A percentile compares a stretch with the other conserved stretches of the same genome.
phyloP scores from a whole-genome alignment of 805 yeast genomes.

The Ascoidea rubescens region DNA sequence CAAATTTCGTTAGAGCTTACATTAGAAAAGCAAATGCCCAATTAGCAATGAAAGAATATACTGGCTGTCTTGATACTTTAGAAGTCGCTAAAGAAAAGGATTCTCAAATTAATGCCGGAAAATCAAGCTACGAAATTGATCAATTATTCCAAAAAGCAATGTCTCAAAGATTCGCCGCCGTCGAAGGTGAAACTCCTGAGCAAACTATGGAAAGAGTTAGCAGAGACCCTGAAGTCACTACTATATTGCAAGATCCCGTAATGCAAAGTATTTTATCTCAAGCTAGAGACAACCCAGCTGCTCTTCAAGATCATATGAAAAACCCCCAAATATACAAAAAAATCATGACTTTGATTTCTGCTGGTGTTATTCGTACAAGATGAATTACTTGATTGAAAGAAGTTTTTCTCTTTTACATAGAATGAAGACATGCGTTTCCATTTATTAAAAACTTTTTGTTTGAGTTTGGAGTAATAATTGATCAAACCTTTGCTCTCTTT shows the following conservation, averaged over 20 bases:
- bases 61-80: slow-evolving; percentile 70
- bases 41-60: slow-evolving; percentile 79
- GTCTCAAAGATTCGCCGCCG: slow-evolving; percentile 65
- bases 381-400: slow-evolving; percentile 14
- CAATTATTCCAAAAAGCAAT: slow-evolving; percentile 67
- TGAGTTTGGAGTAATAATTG: too few relatives aligned
- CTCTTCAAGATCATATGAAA: slow-evolving; percentile 93
- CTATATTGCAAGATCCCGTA: slow-evolving; percentile 83
- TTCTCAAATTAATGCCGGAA: slow-evolving; percentile 43
- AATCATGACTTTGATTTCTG: slow-evolving; percentile 81
- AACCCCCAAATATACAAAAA: slow-evolving; percentile 87
- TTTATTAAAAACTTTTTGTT: too few relatives aligned
- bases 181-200: slow-evolving; percentile 85
- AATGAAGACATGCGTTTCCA: too few relatives aligned
- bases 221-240: slow-evolving; percentile 87
- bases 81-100: slow-evolving; percentile 69
- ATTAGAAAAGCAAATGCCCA: slow-evolving; percentile 94
- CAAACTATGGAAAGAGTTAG: slow-evolving; percentile 76
- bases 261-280: slow-evolving; percentile 92
- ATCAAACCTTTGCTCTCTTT: too few relatives aligned
- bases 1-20: slow-evolving; percentile 83
- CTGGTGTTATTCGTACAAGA: slow-evolving; percentile 91
- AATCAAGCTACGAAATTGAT: slow-evolving; percentile 63
- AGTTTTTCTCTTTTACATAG: background rate
- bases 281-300: slow-evolving; percentile 92